Evolutionary conservation across 2,329 filamentous ascomycete species (phyloP), one percentile per base, ranked within the genome.

Genomic region (Trichoderma oligosporum): DNA sequence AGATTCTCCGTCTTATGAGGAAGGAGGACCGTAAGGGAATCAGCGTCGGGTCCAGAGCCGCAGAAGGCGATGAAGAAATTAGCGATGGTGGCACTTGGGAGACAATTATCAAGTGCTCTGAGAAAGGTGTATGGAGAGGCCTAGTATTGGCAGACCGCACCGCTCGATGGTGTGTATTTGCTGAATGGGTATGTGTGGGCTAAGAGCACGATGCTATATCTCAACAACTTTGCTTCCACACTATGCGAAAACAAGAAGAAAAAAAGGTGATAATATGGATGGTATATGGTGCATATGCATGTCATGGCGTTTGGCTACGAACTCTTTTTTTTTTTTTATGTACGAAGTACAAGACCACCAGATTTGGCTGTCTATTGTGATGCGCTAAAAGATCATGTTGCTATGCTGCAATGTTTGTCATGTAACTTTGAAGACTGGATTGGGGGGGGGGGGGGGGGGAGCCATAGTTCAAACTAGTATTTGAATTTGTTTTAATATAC

Each of bases 121-220:
- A 95, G 74, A 81, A 82, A 61, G 90, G 90, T 2, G 82, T 85
- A 14, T 95, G 90, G 89, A 80, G 90, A 62, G 89, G 88, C 1
- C 73, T 95, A 60, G 90, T 95, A 41, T 77, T 94, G 57, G 90
- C 90, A 6, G 90, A 95, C 74, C 81, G 90, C 54, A 92, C 87
- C 60, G 89, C 89, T 42, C 79, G 89, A 64, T 95, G 90, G 90
- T 94, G 90, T 68, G 90, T 95, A n/a, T 94, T 94, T 78, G 88
- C 88, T 0, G 89, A 95, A 76, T 95, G 90, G 90, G 77, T 83
- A 61, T 89, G 86, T 66, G 71, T 75, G 51, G 71, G 72, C 46
- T 74, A 27, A 22, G 57, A 51, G 8, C 1, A 12, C 8, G 18
- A 42, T 31, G 24, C 27, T 39, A 55, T 48, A 53, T 53, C 44